Evolutionary conservation across 176 grass and related monocot genomes (phyloP), one percentile per base, ranked within the genome.

Genomic region (Elaeis guineensis): DNA sequence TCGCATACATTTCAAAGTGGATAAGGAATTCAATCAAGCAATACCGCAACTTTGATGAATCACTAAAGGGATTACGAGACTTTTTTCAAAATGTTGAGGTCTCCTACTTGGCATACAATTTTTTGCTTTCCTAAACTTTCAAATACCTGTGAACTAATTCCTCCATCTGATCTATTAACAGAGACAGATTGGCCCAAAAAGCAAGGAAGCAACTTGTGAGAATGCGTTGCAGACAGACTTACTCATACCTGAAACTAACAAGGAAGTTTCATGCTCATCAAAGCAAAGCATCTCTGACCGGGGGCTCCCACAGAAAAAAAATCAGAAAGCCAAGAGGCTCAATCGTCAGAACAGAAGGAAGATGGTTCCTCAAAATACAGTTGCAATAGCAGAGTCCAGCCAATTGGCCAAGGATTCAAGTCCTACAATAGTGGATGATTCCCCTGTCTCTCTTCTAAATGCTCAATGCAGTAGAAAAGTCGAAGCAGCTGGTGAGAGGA

Each of bases 81-180:
- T 96, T 96, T 63, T 96, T 96, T 75, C 64, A 96, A 72, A 85
- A 79, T 76, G 78, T 77, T 61, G 78, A 90, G 92, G 92, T 96
- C 65, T 49, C 50, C 32, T 25, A 70, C 21, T 50, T 69, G 20
- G 59, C 51, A 44, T 9, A 19, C 55, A 35, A 54, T 62, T 77
- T 30, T 30, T 19, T 44, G 9, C 9, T 44, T 70, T 58, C 54
- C 59, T 79, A 6, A 62, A 18, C 67, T 69, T 75, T 21, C 19
- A 39, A 44, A 52, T 51, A 17, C 48, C 49, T 8, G 6, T 59
- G 26, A 69, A 61, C 19, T 2, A 21, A 19, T 68, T 11, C 57
- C 28, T 54, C 21, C 77, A 80, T 62, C 62, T 49, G 21, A 24
- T 75, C 26, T 71, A 52, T 61, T 28, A 66, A 72, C 80, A 96